Evolutionary conservation across 2,329 filamentous ascomycete species (phyloP), one percentile per base, ranked within the genome.

Genomic region (Xylaria sp.): DNA sequence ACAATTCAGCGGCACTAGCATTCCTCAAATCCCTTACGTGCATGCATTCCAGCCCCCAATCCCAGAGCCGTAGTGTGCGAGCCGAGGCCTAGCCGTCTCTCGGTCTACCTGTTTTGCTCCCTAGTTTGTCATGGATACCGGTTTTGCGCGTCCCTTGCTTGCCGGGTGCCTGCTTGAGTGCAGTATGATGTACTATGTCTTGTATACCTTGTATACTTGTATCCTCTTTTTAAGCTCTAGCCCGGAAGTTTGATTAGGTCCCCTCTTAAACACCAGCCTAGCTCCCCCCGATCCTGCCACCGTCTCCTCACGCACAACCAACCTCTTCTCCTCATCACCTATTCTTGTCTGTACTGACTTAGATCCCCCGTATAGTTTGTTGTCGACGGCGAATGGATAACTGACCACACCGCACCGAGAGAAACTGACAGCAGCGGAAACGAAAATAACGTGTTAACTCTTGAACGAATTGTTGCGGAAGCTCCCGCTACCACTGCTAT

Each of bases 351-450:
- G n/a, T 71, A 58, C 75, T 77, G 67, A 76, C 79, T 49, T 68
- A 67, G 61, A 56, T 65, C 68, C 75, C 40, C 46, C 15, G 33
- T 76, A 64, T 80, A 97, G 95, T 99, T 97, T 81, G 92, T 99
- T 76, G 95, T 97, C 74, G 93, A 99, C 87, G 93, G 92, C 74
- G 88, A 88, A 75, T 99, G 96, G 96, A 90, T 89, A 59, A 92
- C 90, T 79, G 94, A 97, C 81, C 89, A 90, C 75, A 89, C 89
- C 67, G 92, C 90, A 49, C 92, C 92, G 68, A 90, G 92, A 82
- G 94, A 97, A 83, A 88, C 89, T 77, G 95, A 97, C 85, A 87
- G 88, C 73, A 86, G 90, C 77, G 92, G 92, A 77, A 97, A 95
- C 86, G 85, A 94, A 76, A 98, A 98, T 87, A 98, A 98, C 88